Evolutionary conservation across 179 eudicot genomes (phyloP), one percentile per base, ranked within the genome.

Genomic region (Gypsophila paniculata): DNA sequence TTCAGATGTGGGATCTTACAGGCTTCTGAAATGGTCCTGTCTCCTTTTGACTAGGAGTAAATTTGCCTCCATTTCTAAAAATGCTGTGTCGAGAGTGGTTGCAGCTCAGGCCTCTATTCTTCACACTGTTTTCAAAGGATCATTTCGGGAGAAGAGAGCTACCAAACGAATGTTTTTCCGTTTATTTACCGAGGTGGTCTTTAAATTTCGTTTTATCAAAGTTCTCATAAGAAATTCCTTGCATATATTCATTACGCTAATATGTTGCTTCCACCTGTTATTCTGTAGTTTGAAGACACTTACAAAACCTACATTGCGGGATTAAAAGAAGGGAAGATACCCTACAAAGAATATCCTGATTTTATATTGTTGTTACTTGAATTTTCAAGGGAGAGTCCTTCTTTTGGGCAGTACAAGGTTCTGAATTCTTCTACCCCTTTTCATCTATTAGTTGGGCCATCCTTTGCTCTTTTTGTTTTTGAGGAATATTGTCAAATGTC

Each of bases 11-110:
- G 99, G 95, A 77, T 82, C 93, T 68, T 83, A 84, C 75, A 87
- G 95, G 86, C 89, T 95, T 80, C 82, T 92, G 39, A 92, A 85
- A 74, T 95, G 99, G 98, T 95, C 96, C n/a, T 85, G 87, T 70
- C 77, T 95, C 72, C 86, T 94, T 51, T 65, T 92, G 73, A 82
- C 81, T 74, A 78, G 82, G 62, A 87, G 98, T 80, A 86, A 90
- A 72, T 95, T 95, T 86, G 62, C 85, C 23, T 87, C 86, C n/a
- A 72, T 88, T 52, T 93, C 98, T 64, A 92, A 85, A 79, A 95
- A 82, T 80, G 99, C 96, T 18, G 74, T 92, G 34, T 81, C 86
- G 63, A 90, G 91, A 83, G 88, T 95, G 68, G 82, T 81, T 77
- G 80, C 78, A 34, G 91, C 87, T 8, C 99, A 95, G 77, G 82